Base-by-base conservation (phyloP, 257 asterid species). In the Gentiana dahurica region DNA sequence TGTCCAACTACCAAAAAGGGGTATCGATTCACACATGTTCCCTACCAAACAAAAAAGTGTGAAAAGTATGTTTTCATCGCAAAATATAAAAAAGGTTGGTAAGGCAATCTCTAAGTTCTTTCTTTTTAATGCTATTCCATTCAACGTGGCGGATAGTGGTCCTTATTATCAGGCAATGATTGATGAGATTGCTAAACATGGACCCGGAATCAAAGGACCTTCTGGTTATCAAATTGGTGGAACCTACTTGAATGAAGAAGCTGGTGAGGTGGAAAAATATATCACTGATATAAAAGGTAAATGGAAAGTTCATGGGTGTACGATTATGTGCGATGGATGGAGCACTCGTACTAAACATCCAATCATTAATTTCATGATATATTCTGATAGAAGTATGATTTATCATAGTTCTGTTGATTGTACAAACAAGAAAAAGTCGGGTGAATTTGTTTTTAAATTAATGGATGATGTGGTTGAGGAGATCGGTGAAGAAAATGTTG, bases 221-320 rank as follows among this genome's bases (percentile, higher is more conserved):
- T 59, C 54, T 34, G 10, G 44, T 11, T 48, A 11, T 33, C 62
- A 58, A 58, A 58, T 58, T 41, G 43, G 62, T 12, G 51, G 50
- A 34, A 11, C 32, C 2, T 58, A 41, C 44, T 38, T 57, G 9
- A 7, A 57, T 13, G 50, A 57, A 0, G 60, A 56, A 47, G 51
- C 2, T 47, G 5, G 2, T 8, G 5, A 6, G 5, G 3, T 47
- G 9, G 2, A 2, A 6, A 47, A 47, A 8, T 47, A 47, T 47
- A 47, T 47, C 9, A 47, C 11, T 34, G 6, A 10, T 55, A 11
- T 54, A 5, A 54, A 54, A 54, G 36, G 44, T 2, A 55, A 34
- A 55, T 55, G 49, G 7, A 44, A 5, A 10, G 8, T 10, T 12
- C 24, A 44, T 46, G 43, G 45, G 39, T 58, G 53, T 6, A 58